A percentile compares a stretch with the other conserved stretches of the same genome.
phyloP scores from a whole-genome alignment of 2,329 filamentous ascomycete species.

The Pseudonectria buxi region DNA sequence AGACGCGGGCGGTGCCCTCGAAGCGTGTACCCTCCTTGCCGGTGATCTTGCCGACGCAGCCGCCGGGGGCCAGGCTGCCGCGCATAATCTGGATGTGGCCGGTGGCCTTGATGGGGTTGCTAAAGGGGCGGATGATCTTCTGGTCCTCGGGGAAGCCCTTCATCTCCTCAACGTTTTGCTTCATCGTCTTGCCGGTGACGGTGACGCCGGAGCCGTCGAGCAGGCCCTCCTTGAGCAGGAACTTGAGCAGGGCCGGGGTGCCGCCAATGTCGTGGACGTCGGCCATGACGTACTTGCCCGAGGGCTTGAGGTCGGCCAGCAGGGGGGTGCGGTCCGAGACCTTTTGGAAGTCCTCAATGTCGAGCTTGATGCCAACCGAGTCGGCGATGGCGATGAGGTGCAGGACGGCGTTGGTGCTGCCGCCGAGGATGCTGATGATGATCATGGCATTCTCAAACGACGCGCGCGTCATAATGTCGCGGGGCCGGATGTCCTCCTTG shows the following conservation, averaged over 20 bases:
- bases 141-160: conserved; percentile 71
- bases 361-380: conserved; percentile 72
- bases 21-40: conserved; percentile 87
- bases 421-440: conserved; percentile 73
- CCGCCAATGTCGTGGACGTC: conserved; percentile 81
- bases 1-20: conserved; percentile 72
- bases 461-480: conserved; percentile 71
- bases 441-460: conserved; percentile 85
- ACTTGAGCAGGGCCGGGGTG: conserved; percentile 79
- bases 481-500: conserved; percentile 68
- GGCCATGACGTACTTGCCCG: conserved; percentile 81
- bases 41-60: conserved; percentile 88
- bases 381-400: conserved; percentile 81
- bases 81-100: conserved; percentile 86
- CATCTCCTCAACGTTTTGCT: conserved; percentile 73
- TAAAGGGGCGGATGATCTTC: conserved; percentile 71
- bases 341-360: conserved; percentile 78
- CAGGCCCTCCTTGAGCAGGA: conserved; percentile 75
- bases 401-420: conserved; percentile 79
- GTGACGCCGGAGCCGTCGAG: conserved; percentile 76
- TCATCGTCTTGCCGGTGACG: conserved; percentile 83
- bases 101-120: conserved; percentile 77
- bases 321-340: conserved; percentile 74
- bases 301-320: conserved; percentile 77
- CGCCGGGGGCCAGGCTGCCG: conserved; percentile 77